Base-by-base conservation (phyloP, 208 protist species). In the Leishmania mexicana region DNA sequence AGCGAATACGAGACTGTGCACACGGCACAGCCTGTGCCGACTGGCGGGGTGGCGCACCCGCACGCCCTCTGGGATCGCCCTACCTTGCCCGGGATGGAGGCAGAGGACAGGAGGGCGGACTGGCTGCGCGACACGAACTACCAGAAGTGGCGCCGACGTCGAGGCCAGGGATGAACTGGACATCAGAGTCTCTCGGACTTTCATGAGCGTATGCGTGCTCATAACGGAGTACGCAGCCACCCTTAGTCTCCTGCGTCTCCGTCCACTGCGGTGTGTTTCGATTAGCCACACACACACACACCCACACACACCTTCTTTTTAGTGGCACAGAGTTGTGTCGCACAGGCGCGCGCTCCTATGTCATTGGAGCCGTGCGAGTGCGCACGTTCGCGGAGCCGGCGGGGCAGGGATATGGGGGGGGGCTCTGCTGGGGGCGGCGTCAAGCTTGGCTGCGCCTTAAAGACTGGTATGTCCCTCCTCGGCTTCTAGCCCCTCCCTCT, bases 1-100 rank as follows among this genome's bases (percentile, higher is more conserved):
- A 82, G 86, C 24, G 85, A 87, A n/a, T 85, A 85, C 47, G 85
- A 83, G 73, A 75, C 58, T 21, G 31, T 72, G 57, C n/a, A 42
- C 15, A 7, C 53, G 7, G 38, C 57, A 65, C 68, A 51, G 40
- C 15, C 1, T 42, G 13, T 58, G 42, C 64, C 65, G 10, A 68
- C 79, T 76, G 45, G 31, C 19, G 67, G 17, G 28, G 24, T 10
- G 75, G 57, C 57, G 57, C 17, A 15, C 21, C 57, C 31, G 8
- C 24, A 3, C 57, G 5, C 11, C 40, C 4, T 28, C 31, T n/a
- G 40, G 35, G 57, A 38, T 15, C 19, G 40, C 75, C 11, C 75
- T 64, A 35, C 47, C 3, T 15, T 49, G 40, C 38, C 38, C 15
- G 19, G 40, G 17, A 47, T 11, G 51, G 75, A 45, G 40, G 75